Percentiles rank a stretch among this genome's conserved stretches.
These are phyloP conservation scores for Lepidium aucheri DNA, from an alignment of 345 rosid genomes.

Conservation along the genomic window DNA sequence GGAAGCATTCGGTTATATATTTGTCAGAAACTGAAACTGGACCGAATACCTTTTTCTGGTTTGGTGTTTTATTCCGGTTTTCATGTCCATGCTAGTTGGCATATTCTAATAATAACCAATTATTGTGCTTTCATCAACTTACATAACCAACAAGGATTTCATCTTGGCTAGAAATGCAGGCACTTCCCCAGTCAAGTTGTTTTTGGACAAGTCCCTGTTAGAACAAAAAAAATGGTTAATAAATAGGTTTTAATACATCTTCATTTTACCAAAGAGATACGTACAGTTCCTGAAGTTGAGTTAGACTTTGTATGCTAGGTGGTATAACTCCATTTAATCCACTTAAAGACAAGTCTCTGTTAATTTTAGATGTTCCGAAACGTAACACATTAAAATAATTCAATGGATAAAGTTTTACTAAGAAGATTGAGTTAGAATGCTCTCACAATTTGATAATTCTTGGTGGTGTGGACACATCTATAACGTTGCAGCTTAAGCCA, in stretches of 20 bases:
- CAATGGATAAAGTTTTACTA: background rate
- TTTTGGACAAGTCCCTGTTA: background rate
- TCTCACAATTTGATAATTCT: slow-evolving; percentile 26
- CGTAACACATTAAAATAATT: background rate
- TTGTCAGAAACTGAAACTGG: too few species aligned
- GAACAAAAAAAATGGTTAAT: background rate
- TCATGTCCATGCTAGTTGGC: too few species aligned
- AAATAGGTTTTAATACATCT: background rate
- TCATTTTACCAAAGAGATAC: background rate
- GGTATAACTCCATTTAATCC: background rate
- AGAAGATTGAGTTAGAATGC: background rate
- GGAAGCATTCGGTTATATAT: too few species aligned
- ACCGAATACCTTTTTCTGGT: too few species aligned
- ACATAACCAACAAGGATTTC: background rate
- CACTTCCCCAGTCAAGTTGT: background rate
- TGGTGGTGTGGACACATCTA: background rate
- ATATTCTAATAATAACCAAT: background rate
- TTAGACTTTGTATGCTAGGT: background rate
- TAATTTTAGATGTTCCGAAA: background rate
- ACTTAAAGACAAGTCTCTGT: background rate
- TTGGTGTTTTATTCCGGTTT: too few species aligned
- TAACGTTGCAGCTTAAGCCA: slow-evolving; percentile 24
- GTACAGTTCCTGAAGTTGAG: background rate
- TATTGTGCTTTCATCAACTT: background rate
- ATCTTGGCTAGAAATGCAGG: background rate